Evolutionary conservation across 2,329 filamentous ascomycete genomes (phyloP), one percentile per base, ranked within the genome.

Genomic region (Neofusicoccum ribis): DNA sequence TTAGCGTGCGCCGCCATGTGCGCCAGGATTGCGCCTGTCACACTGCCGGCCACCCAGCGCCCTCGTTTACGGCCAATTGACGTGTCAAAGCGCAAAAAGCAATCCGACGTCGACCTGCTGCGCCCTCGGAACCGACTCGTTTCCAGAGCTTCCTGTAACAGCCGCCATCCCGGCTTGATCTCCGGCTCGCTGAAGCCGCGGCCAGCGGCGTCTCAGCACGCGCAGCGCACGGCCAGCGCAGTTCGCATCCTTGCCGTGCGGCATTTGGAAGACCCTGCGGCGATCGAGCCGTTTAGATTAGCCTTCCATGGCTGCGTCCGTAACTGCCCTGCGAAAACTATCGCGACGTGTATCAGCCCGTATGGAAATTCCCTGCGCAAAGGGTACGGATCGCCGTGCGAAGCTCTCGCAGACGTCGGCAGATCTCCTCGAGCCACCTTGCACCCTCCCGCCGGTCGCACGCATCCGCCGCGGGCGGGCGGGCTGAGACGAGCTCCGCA

Each of bases 1-100:
- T 65, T 65, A 60, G 54, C 43, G 46, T 60, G 56, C 63, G 50
- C 54, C 46, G 61, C 61, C 61, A 63, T 63, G 49, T 63, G 49
- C 61, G 47, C 46, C 50, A 46, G 47, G 47, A 46, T 52, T 52
- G 49, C 61, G 20, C 44, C 47, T 61, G 63, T 65, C 63, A 61
- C 63, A 65, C 54, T 60, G 58, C 36, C 63, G 43, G 50, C 44
- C 52, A 27, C 37, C 37, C 12, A 20, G 52, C 20, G 37, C 20
- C 50, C 56, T 60, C 56, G 56, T 60, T 60, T 60, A 60, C 54
- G 54, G 47, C 47, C 54, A 52, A 61, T 61, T 61, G 63, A 61
- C 63, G 63, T 65, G 63, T 65, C 63, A 34, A 46, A 49, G 54
- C 36, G 56, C 39, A 60, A 65, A 52, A 61, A 61, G 54, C 54